Percentiles rank a stretch among this genome's conserved stretches.
Evolutionary conservation across 192 early-diverging fungal species (phyloP).

Genomic region (Backusella parvicylindrica): DNA sequence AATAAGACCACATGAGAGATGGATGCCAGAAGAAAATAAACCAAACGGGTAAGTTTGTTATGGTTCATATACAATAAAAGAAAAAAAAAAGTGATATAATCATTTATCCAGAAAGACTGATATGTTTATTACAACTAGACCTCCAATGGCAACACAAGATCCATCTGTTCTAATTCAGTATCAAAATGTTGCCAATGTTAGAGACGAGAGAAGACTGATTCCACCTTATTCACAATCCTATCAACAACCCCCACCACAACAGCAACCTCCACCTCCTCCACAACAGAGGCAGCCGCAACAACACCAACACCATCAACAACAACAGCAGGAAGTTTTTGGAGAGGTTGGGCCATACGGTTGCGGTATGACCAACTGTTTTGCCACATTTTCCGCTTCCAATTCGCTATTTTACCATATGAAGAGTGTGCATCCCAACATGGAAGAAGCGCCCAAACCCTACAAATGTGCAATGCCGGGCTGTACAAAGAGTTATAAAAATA

Average conservation of each 20-base stretch:
- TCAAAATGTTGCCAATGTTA: conserved; percentile 8
- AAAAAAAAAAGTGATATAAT: conserved; percentile 67
- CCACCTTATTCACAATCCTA: background rate
- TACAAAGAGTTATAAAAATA: conserved; percentile 74
- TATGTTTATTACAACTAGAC: background rate
- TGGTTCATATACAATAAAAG: conserved; percentile 61
- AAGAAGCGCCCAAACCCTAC: conserved; percentile 51
- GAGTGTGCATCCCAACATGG: conserved; percentile 27
- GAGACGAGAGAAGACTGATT: background rate
- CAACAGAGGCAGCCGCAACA: background rate
- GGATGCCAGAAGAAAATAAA: conserved; percentile 78
- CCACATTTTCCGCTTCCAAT: conserved; percentile 31
- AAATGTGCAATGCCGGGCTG: conserved; percentile 67
- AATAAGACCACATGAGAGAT: conserved; percentile 25
- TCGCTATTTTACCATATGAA: conserved; percentile 49
- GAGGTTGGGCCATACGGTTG: conserved; percentile 37
- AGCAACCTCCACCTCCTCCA: background rate
- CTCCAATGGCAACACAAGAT: conserved; percentile 4
- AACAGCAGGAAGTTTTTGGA: conserved; percentile 18
- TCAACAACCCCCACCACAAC: background rate
- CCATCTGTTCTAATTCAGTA: conserved; percentile 31
- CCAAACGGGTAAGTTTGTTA: conserved; percentile 58
- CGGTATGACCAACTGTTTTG: conserved; percentile 29
- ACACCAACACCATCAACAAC: background rate
- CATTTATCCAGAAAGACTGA: too few relatives aligned